Base-by-base conservation (phyloP, 345 rosid genomes). In the Dipteronia sinensis region DNA sequence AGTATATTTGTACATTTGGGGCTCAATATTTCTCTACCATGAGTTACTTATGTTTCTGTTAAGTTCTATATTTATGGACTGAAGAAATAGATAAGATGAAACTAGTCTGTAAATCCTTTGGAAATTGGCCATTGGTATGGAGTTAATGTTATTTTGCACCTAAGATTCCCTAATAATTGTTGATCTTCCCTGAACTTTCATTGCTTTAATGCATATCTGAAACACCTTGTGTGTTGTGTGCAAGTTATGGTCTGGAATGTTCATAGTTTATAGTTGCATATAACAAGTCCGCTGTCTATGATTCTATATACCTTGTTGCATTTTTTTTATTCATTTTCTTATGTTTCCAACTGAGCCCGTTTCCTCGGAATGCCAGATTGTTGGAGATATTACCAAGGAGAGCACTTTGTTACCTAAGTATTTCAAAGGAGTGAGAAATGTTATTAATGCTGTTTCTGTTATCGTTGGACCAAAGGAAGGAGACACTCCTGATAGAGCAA, bases 401-500 rank as follows among this genome's bases (percentile, higher is more conserved):
- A 88, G 85, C 73, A 91, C 97, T 20, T 62, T 95, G 75, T 79
- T 65, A 25, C 90, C 91, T 42, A 88, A 89, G 71, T 85, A 86
- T 87, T 95, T 95, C 77, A 92, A 87, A 88, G 97, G 95, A 81
- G 97, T 95, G 78, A 90, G 86, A 70, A 92, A 90, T 87, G 97
- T 93, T 77, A 90, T 93, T 59, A 93, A 91, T 84, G 94, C 92
- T 63, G 90, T 83, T 81, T 93, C 98, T 67, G 97, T 92, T 67
- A 93, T 95, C n/a, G 91, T 95, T 25, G 98, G 98, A 59, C 99
- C 98, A 23, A 95, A 95, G 86, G 99, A 95, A 88, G 98, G 98
- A 64, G 99, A 95, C 86, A 95, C 99, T 72, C 95, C 98, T 29
- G 95, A 95, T 69, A 88, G 99, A 86, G 94, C 88, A 65, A 92